Conservation (phyloP, 345 rosid species). For the Gossypium australe region DNA sequence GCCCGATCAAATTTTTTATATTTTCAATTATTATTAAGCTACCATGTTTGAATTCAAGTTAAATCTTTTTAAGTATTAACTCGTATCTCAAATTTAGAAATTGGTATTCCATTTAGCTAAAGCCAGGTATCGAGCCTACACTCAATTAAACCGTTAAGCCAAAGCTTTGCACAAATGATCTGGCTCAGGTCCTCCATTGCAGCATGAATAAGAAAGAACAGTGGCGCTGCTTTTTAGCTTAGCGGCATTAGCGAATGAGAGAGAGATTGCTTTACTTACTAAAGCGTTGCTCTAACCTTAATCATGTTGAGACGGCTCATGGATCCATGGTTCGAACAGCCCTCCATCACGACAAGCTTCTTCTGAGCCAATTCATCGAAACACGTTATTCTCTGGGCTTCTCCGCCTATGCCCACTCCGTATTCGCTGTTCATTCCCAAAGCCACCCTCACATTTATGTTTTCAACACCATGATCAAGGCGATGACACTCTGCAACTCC, state of each 20-base stretch:
- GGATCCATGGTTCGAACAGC: conserved; percentile 42
- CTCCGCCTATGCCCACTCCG: conserved; percentile 43
- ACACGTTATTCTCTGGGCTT: conserved; percentile 44
- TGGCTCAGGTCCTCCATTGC: too few species aligned
- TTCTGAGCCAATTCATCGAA: conserved; percentile 41
- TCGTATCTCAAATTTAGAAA: too few species aligned
- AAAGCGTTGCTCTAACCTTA: conserved; percentile 15
- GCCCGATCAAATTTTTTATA: too few species aligned
- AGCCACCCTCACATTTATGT: conserved; percentile 33
- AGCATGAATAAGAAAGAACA: too few species aligned
- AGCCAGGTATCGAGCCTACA: too few species aligned
- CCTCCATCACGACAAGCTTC: conserved; percentile 32
- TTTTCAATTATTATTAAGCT: too few species aligned
- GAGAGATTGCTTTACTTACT: neutral
- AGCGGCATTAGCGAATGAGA: neutral
- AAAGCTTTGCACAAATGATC: too few species aligned
- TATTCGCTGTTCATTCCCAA: conserved; percentile 26
- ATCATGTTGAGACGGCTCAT: conserved; percentile 43
- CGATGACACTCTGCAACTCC: conserved; percentile 35
- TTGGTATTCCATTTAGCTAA: too few species aligned
- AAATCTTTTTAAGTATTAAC: too few species aligned
- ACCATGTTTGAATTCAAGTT: too few species aligned
- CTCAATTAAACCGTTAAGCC: too few species aligned
- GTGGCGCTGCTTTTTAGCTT: too few species aligned
- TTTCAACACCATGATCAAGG: conserved; percentile 55